Base-by-base conservation (phyloP, 2,329 filamentous ascomycete genomes). In the Trichophyton schoenleinii region DNA sequence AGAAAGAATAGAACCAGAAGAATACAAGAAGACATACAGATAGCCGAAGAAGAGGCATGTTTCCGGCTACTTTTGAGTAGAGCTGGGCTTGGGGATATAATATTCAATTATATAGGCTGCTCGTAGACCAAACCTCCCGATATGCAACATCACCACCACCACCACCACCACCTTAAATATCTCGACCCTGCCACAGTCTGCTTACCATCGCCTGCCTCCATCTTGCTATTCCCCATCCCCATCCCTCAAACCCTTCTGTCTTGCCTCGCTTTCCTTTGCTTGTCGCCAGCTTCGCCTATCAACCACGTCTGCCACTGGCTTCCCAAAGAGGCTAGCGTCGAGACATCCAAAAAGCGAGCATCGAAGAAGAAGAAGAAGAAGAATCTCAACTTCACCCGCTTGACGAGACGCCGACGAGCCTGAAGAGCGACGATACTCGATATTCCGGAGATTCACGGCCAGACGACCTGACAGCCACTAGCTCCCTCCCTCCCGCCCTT, bases 251-350 rank as follows among this genome's bases (percentile, higher is more conserved):
- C 48, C 9, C 48, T 15, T 25, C 22, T n/a, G 28, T 31, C 48
- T 52, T 20, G 8, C 15, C 48, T 52, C 13, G 5, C 15, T 5
- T 2, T 25, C 48, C 15, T 25, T 20, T 25, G 20, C 22, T 31
- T 11, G 9, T 15, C 18, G 5, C 15, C 48, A 15, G 8, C 48
- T 52, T 15, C 48, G 25, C 15, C 48, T 31, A 25, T 22, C 28
- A 11, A 28, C 8, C 20, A 13, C n/a, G 8, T 52, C 48, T 31
- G 11, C 48, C 11, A 52, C 48, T 52, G 8, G 25, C 48, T 63
- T 64, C 63, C 63, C 61, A 63, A 64, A 64, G 36, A 36, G 63
- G 61, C 61, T 64, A 64, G 63, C 58, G 61, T 34, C 36, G 31
- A 48, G 18, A 22, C 8, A 57, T 20, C 20, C 20, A 18, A 25